phyloP scores from a whole-genome alignment of 352 stramenopile species.

The Pythium chondricola region DNA sequence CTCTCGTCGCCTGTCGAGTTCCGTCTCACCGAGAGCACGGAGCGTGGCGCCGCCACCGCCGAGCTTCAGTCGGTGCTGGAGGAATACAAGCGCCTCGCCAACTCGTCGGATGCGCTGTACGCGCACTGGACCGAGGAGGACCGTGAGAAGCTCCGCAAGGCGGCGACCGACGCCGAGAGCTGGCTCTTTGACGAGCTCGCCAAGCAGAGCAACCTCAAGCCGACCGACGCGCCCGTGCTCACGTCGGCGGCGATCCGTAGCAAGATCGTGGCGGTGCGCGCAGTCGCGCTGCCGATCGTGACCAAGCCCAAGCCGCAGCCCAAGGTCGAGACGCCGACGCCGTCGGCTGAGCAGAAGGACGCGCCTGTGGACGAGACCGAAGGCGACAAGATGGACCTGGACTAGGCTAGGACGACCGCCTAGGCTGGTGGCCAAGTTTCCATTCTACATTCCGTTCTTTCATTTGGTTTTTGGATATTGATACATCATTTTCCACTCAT shows the following conservation, averaged over 20 bases:
- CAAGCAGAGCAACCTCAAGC: slow-evolving; percentile 88
- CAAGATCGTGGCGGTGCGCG: slow-evolving; percentile 89
- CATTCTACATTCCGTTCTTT: no score
- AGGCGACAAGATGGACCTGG: slow-evolving; percentile 83
- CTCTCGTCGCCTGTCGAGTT: slow-evolving; percentile 92
- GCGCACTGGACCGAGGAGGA: slow-evolving; percentile 96
- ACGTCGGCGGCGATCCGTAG: slow-evolving; percentile 85
- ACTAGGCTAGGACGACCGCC: slow-evolving; percentile 33
- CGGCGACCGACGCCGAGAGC: slow-evolving; percentile 80
- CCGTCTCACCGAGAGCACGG: slow-evolving; percentile 87
- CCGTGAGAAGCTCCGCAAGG: slow-evolving; percentile 88
- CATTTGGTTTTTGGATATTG: no score
- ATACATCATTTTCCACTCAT: no score
- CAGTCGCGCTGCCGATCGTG: slow-evolving; percentile 90
- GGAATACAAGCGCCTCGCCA: slow-evolving; percentile 93
- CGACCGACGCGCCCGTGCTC: slow-evolving; percentile 89
- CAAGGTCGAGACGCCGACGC: slow-evolving; percentile 62
- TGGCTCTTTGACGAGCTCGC: slow-evolving; percentile 97
- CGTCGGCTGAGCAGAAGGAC: slow-evolving; percentile 32
- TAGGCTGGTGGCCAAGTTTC: no score
- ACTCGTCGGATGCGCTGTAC: slow-evolving; percentile 91
- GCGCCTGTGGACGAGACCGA: slow-evolving; percentile 33
- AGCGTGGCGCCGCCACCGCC: slow-evolving; percentile 84
- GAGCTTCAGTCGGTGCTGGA: slow-evolving; percentile 92
- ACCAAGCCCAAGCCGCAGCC: slow-evolving; percentile 94